Base-by-base conservation (phyloP, 2,329 filamentous ascomycete species). In the Botryotinia calthae region DNA sequence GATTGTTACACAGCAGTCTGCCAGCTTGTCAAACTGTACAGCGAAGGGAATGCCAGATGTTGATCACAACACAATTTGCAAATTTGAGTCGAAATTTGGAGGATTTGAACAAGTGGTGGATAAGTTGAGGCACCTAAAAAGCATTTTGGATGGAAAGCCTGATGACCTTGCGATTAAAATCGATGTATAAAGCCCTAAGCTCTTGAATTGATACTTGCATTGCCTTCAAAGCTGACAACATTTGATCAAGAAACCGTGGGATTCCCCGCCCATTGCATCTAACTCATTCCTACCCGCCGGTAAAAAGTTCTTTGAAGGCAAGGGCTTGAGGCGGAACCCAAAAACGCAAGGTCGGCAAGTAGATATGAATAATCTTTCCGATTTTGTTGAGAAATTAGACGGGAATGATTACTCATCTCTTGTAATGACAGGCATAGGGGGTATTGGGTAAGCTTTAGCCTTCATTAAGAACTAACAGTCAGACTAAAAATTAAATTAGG, bases 31-130 rank as follows among this genome's bases (percentile, higher is more conserved):
- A 31, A n/a, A 25, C 1, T 40, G 46, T 51, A 54, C 10, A 22
- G 44, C 58, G 28, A 12, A 9, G 14, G 22, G 20, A 40, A 54
- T 54, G 9, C 14, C 25, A 37, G 46, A 37, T 37, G 37, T 62
- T 25, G 40, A 70, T 28, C 56, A 70, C 42, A 48, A 34, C n/a
- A 46, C 67, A 14, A 70, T 37, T 31, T 70, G 67, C n/a, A 61
- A 62, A 37, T 70, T 46, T 16, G 67, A 70, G 16, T 42, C 25
- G 34, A 70, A 62, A 25, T 59, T 42, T n/a, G 46, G 48, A 37
- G 51, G 65, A 31, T 65, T 65, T 48, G 9, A 31, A 28, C 63
- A 65, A 48, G 42, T 65, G 31, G 63, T 28, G 40, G n/a, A 65
- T 9, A 65, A 65, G 63, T 22, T 65, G 16, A 34, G n/a, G 8